Evolutionary conservation across 1,284 basidiomycete species (phyloP), one percentile per base, ranked within the genome.

Genomic region (Moesziomyces sp.): DNA sequence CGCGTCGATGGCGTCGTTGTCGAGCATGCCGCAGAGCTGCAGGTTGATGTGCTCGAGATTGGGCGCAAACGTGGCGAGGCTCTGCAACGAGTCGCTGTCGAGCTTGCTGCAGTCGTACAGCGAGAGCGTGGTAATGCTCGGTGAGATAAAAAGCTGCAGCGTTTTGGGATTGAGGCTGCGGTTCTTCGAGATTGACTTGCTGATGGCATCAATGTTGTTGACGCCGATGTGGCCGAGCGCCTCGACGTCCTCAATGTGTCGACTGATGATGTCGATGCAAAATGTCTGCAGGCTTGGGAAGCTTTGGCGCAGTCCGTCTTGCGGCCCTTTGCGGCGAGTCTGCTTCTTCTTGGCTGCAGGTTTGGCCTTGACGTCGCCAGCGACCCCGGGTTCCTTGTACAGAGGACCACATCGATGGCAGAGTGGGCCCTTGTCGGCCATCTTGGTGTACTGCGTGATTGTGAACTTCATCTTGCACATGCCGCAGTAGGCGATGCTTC

Each of bases 191-290:
- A 99, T 88, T 19, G 93, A 91, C 53, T 77, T 78, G 66, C 79
- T 78, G 69, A 82, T 73, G 4, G 70, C 69, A n/a, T 83, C 80
- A 51, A 74, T 56, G 62, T 79, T 82, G 46, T 63, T 54, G 1
- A 88, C 80, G 0, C 93, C 93, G 57, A 97, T 92, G 77, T 94
- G 90, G 0, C 94, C 94, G 6, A 98, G 86, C 0, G 92, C 91
- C 69, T 97, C 94, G 16, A 97, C 91, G 69, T 95, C 91, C 64
- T 95, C 89, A 59, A 98, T 97, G 81, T 93, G 89, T 50, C 89
- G 88, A 28, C 91, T 91, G 62, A 98, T 90, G 30, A 97, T 86
- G 91, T 95, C 86, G 48, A 96, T 93, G 78, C 93, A 96, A 19
- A 93, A 77, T 5, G 90, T 88, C 13, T 91, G 91, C 19, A 96